Evolutionary conservation across 306 rosid genomes (phyloP).

Genomic region (Prunus kanzakura): DNA sequence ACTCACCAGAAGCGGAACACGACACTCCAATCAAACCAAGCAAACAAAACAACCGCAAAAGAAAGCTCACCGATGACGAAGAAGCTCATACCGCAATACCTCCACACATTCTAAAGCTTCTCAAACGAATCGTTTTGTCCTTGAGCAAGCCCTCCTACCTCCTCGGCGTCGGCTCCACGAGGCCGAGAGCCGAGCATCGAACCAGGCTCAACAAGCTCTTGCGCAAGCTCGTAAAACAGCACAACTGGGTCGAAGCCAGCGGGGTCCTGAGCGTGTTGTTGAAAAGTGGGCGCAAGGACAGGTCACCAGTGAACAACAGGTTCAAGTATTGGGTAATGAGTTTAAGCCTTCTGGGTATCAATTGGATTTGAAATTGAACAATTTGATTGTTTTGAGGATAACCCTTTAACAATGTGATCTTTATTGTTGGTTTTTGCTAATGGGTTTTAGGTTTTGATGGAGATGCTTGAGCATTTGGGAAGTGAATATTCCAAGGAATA

Average conservation of each 20-base stretch:
- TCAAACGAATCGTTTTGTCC: conserved; percentile 36
- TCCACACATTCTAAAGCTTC: conserved; percentile 25
- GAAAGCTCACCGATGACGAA: conserved; percentile 22
- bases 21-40: background rate
- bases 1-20: background rate
- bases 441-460: conserved; percentile 52
- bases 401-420: background rate
- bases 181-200: conserved; percentile 48
- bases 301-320: conserved; percentile 42
- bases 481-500: conserved; percentile 17
- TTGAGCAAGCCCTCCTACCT: conserved; percentile 59
- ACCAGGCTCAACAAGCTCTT: conserved; percentile 34
- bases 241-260: conserved; percentile 58
- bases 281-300: conserved; percentile 45
- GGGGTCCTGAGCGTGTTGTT: conserved; percentile 62
- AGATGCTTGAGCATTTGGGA: conserved; percentile 48
- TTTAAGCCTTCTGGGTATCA: background rate
- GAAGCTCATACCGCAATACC: background rate
- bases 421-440: background rate
- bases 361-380: background rate
- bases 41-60: conserved; percentile 30
- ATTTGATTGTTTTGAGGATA: background rate
- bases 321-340: conserved; percentile 59
- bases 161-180: conserved; percentile 39
- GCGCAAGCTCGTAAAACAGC: conserved; percentile 41